phyloP scores from a whole-genome alignment of 306 rosid species.

The Cicer chorassanicum region DNA sequence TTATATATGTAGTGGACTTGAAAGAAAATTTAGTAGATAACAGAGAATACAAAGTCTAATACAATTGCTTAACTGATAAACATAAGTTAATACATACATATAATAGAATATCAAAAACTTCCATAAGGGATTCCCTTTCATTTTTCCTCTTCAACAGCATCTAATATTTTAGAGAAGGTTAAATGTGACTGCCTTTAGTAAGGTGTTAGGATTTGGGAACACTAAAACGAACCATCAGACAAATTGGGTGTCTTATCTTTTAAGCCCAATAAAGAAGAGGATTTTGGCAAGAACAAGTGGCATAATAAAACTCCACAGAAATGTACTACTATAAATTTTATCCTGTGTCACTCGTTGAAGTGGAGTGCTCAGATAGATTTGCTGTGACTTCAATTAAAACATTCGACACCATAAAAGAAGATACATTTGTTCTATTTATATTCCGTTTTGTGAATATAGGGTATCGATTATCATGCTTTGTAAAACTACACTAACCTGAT shows the following conservation, averaged over 20 bases:
- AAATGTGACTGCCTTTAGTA: conserved; percentile 3
- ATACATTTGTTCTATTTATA: neutral
- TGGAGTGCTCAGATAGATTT: conserved; percentile 11
- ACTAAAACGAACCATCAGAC: neutral
- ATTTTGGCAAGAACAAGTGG: conserved; percentile 24
- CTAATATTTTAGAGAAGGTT: conserved; percentile 10
- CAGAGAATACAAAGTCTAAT: neutral
- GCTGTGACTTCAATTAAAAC: conserved; percentile 12
- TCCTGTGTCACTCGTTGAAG: conserved; percentile 2
- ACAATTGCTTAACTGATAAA: conserved; percentile 4
- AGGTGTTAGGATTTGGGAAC: conserved; percentile 5
- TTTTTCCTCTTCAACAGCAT: neutral
- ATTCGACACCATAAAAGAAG: conserved; percentile 6
- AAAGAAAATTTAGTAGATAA: no score
- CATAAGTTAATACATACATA: conserved; percentile 11
- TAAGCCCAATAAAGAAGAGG: conserved; percentile 9
- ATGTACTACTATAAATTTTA: neutral
- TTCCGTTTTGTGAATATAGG: neutral
- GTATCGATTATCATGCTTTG: conserved; percentile 7
- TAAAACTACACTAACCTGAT: neutral
- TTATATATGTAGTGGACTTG: no score
- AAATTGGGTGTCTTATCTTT: neutral
- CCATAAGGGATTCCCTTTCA: neutral
- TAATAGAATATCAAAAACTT: conserved; percentile 12
- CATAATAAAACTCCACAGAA: neutral